Conservation (phyloP, 2,329 filamentous ascomycete genomes). For the Sarocladiaceae sp. region DNA sequence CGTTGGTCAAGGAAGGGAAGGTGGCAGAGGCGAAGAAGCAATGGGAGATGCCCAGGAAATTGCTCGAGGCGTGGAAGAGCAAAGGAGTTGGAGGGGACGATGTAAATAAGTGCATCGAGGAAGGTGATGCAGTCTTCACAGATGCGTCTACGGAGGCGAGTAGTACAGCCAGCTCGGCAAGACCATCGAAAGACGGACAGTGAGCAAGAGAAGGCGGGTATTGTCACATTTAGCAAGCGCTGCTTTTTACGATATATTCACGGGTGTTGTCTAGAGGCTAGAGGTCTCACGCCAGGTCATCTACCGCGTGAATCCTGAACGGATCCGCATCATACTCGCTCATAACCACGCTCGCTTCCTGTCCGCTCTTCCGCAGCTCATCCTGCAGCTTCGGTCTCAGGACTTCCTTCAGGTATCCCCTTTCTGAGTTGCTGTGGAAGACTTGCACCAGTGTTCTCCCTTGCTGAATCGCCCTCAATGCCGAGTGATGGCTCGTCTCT, state of each 20-base stretch:
- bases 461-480: slow-evolving; percentile 76
- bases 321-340: slow-evolving; percentile 83
- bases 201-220: not conserved
- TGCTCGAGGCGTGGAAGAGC: slow-evolving; percentile 49
- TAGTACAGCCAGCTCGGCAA: slow-evolving; percentile 13
- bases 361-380: slow-evolving; percentile 44
- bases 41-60: slow-evolving; percentile 47
- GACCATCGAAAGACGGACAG: slow-evolving; percentile 15
- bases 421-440: slow-evolving; percentile 91
- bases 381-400: slow-evolving; percentile 60
- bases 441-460: slow-evolving; percentile 77
- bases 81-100: slow-evolving; percentile 48
- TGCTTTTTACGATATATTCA: not conserved
- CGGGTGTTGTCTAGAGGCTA: not conserved
- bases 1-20: slow-evolving; percentile 52
- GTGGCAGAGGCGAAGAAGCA: slow-evolving; percentile 52
- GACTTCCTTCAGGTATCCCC: slow-evolving; percentile 68
- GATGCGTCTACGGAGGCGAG: slow-evolving; percentile 3
- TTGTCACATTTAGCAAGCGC: slow-evolving; percentile 4
- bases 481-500: slow-evolving; percentile 90
- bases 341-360: slow-evolving; percentile 58
- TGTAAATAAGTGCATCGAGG: slow-evolving; percentile 45
- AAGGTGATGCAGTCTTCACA: slow-evolving; percentile 46
- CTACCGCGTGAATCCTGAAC: slow-evolving; percentile 65
- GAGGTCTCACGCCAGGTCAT: slow-evolving; percentile 24